phyloP scores from a whole-genome alignment of 23 red algal genomes.

The Agarophyton chilense region DNA sequence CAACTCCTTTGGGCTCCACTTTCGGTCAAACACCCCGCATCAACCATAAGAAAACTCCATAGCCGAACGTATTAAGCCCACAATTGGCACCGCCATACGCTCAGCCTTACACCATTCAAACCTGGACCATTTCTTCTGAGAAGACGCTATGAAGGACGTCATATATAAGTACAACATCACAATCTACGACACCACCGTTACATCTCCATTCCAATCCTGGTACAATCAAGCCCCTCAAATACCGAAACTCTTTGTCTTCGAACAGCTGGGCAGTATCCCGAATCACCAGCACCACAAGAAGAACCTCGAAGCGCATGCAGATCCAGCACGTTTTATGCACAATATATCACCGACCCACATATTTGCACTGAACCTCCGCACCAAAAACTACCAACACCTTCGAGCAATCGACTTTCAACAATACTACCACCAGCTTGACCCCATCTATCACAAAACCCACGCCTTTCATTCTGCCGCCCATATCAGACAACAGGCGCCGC shows the following conservation, averaged over 20 bases:
- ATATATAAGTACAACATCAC: background rate
- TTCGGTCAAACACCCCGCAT: background rate
- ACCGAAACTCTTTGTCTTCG: background rate
- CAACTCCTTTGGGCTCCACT: background rate
- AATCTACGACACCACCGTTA: background rate
- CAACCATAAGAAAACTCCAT: background rate
- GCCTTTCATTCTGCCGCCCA: background rate
- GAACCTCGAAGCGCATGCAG: background rate
- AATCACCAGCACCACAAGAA: slow-evolving; percentile 1
- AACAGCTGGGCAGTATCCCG: background rate
- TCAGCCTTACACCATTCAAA: no score
- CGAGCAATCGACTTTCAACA: slow-evolving; percentile 13
- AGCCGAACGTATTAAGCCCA: slow-evolving; percentile 16
- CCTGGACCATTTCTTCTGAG: background rate
- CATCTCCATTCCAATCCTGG: slow-evolving; percentile 2
- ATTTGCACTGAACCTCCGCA: no score
- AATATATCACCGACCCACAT: no score
- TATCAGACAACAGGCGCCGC: background rate
- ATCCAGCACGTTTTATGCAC: no score
- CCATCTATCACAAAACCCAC: background rate
- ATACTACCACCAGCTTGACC: slow-evolving; percentile 1
- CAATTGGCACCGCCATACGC: background rate
- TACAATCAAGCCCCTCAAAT: background rate
- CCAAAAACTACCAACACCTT: background rate
- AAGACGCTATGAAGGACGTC: slow-evolving; percentile 34